Evolutionary conservation across 495 filamentous ascomycete genomes (phyloP).

Genomic region (Penicillium longicatenatum): DNA sequence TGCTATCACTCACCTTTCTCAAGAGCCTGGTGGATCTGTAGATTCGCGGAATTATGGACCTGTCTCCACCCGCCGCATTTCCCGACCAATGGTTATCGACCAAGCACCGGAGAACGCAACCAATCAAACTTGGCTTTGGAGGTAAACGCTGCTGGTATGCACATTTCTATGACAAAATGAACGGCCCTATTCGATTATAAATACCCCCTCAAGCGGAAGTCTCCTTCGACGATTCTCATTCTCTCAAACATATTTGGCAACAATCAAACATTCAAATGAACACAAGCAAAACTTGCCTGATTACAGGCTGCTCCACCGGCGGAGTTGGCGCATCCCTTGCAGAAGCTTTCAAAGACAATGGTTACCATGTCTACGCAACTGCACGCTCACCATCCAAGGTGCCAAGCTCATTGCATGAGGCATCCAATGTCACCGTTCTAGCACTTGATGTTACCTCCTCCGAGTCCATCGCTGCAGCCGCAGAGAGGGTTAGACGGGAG

Average conservation of each 20-base stretch:
- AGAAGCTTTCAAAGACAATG: conserved; percentile 30
- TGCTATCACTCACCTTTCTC: no score
- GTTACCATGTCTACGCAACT: conserved; percentile 45
- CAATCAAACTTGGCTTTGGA: neutral
- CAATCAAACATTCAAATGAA: neutral
- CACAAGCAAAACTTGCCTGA: conserved; percentile 12
- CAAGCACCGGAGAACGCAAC: neutral
- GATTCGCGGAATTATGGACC: no score
- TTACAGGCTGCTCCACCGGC: conserved; percentile 12
- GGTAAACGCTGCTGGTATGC: neutral
- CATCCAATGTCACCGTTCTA: conserved; percentile 28
- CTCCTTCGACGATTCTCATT: no score
- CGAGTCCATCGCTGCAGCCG: conserved; percentile 26
- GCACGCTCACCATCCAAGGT: conserved; percentile 39
- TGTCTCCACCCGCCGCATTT: conserved; percentile 3
- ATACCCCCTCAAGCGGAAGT: no score
- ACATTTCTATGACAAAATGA: no score
- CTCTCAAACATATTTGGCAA: neutral
- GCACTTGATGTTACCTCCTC: conserved; percentile 34
- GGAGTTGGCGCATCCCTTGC: conserved; percentile 39
- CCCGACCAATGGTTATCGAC: neutral
- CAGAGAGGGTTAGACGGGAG: conserved; percentile 9
- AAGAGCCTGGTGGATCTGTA: no score
- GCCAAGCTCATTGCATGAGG: conserved; percentile 16
- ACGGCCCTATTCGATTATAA: no score